These are phyloP conservation scores for Metarhizium album DNA, from an alignment of 2,329 filamentous ascomycete species.

Conservation along the genomic window DNA sequence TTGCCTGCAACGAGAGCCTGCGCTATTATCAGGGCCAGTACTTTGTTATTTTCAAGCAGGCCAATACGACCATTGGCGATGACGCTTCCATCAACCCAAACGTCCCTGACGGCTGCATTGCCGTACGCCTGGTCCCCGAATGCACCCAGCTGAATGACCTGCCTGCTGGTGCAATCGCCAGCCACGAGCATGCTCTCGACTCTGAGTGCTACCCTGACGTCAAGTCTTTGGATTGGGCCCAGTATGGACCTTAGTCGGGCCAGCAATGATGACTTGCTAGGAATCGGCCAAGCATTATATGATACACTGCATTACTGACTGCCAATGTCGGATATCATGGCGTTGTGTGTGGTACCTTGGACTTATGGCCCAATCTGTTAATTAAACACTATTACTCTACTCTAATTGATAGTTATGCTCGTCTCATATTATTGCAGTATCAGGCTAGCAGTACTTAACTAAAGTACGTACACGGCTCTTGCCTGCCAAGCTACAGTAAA, in stretches of 20 bases:
- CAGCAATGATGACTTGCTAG: no score
- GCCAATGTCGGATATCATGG: no score
- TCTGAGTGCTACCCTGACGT: constrained; percentile 29
- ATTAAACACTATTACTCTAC: no score
- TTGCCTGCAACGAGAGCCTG: constrained; percentile 29
- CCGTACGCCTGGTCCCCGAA: constrained; percentile 29
- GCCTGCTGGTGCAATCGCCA: constrained; percentile 21
- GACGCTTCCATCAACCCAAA: constrained; percentile 10
- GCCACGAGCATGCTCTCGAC: constrained; percentile 25
- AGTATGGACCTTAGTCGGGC: constrained; percentile 13
- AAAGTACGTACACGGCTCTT: no score
- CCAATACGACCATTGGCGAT: constrained; percentile 13
- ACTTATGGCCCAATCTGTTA: neutral
- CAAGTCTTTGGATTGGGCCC: constrained; percentile 25
- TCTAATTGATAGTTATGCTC: no score
- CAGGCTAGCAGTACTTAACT: no score
- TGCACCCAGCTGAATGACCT: constrained; percentile 26
- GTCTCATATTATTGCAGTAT: no score
- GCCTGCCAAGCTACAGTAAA: no score
- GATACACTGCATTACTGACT: no score
- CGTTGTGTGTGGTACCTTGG: no score
- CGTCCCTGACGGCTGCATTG: constrained; percentile 27
- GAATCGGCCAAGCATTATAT: neutral
- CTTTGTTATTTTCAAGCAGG: constrained; percentile 26
- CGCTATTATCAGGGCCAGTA: constrained; percentile 26